Percentiles rank a stretch among this genome's conserved stretches.
Conservation (phyloP, 2,329 filamentous ascomycete genomes). For the Nothophoma quercina region DNA sequence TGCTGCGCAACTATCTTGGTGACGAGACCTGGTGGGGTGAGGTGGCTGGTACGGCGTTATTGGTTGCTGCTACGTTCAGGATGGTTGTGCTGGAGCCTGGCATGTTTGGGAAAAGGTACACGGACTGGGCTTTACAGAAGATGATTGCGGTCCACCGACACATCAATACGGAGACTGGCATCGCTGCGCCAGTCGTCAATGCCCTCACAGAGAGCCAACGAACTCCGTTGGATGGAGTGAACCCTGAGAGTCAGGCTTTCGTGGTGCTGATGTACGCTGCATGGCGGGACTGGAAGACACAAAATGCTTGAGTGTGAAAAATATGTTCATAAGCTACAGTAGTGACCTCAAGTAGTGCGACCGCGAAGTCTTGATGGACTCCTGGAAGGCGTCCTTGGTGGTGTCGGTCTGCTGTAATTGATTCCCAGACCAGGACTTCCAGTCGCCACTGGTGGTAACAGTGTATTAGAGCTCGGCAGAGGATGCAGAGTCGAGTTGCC, state of each 20-base stretch:
- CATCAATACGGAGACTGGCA: constrained; percentile 48
- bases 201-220: constrained; percentile 49
- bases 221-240: constrained; percentile 37
- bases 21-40: constrained; percentile 57
- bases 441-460: constrained; percentile 12
- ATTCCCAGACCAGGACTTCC: constrained; percentile 12
- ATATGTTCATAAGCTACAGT: background rate
- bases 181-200: constrained; percentile 53
- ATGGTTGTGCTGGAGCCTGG: constrained; percentile 53
- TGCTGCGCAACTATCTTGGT: constrained; percentile 59
- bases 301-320: background rate
- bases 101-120: constrained; percentile 47
- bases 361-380: constrained; percentile 3
- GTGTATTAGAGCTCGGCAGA: background rate
- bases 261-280: constrained; percentile 54
- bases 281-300: constrained; percentile 49
- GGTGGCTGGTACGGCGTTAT: constrained; percentile 57
- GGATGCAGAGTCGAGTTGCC: background rate
- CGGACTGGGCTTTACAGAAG: constrained; percentile 55
- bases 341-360: background rate
- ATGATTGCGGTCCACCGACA: constrained; percentile 45
- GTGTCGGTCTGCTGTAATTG: constrained; percentile 9
- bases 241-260: constrained; percentile 56
- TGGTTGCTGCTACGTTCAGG: constrained; percentile 56
- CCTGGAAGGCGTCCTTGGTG: constrained; percentile 14